Conservation (phyloP, 2,329 filamentous ascomycete species). For the Furcasterigmium sp. region DNA sequence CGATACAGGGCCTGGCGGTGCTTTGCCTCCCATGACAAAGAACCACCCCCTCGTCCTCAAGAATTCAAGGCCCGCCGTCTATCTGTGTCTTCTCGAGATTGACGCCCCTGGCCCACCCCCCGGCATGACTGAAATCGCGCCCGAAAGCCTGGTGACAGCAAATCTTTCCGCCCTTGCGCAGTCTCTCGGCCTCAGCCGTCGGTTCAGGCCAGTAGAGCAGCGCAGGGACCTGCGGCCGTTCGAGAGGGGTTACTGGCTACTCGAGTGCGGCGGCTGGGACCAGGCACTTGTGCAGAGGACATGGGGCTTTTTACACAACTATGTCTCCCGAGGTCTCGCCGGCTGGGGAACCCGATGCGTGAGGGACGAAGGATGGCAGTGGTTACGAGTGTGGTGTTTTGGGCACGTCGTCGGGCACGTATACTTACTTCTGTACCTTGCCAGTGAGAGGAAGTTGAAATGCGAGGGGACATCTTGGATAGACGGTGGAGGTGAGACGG, state of each 20-base stretch:
- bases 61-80: not conserved
- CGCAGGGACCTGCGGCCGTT: slow-evolving; percentile 44
- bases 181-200: slow-evolving; percentile 43
- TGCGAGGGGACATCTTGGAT: slow-evolving; percentile 59
- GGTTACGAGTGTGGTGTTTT: slow-evolving; percentile 71
- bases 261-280: slow-evolving; percentile 55
- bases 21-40: slow-evolving; percentile 10
- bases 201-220: slow-evolving; percentile 42
- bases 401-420: slow-evolving; percentile 67
- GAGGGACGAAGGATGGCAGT: slow-evolving; percentile 34
- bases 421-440: slow-evolving; percentile 70
- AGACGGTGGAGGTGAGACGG: slow-evolving; percentile 54
- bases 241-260: slow-evolving; percentile 74
- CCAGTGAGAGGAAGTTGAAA: slow-evolving; percentile 58
- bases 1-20: no score
- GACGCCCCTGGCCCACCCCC: slow-evolving; percentile 48
- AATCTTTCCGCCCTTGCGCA: slow-evolving; percentile 46
- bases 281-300: slow-evolving; percentile 40
- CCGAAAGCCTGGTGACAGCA: slow-evolving; percentile 49
- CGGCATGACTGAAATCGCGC: slow-evolving; percentile 34
- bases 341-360: slow-evolving; percentile 65
- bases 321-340: slow-evolving; percentile 51
- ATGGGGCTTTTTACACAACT: slow-evolving; percentile 59
- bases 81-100: slow-evolving; percentile 37
- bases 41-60: slow-evolving; percentile 17